A percentile compares a stretch with the other conserved stretches of the same genome.
Conservation (phyloP, 2,329 filamentous ascomycete species). For the Lachnum nothofagi region DNA sequence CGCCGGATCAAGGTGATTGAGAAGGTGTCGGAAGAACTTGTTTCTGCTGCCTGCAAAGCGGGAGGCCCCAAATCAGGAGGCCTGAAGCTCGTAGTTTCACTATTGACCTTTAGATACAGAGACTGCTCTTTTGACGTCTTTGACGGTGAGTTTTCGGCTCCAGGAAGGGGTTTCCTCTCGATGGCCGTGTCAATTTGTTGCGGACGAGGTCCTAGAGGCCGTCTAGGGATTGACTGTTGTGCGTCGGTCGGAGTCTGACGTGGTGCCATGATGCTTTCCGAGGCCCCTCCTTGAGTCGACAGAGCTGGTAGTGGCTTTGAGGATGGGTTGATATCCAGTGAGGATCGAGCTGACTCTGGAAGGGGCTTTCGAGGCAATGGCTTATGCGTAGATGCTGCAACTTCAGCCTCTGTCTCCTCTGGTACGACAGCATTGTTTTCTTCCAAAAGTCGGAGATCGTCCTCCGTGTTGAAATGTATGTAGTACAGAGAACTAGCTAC, state of each 20-base stretch:
- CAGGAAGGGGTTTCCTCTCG: slow-evolving; percentile 17
- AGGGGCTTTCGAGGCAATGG: slow-evolving; percentile 31
- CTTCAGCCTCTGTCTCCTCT: slow-evolving; percentile 6
- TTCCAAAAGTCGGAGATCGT: slow-evolving; percentile 44
- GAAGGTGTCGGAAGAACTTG: slow-evolving; percentile 16
- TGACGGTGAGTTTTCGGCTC: slow-evolving; percentile 14
- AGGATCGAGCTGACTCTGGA: slow-evolving; percentile 24
- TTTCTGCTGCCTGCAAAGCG: not conserved
- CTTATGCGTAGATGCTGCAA: slow-evolving; percentile 12
- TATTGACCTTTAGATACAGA: slow-evolving; percentile 2
- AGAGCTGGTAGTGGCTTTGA: not conserved
- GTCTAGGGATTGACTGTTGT: slow-evolving; percentile 5
- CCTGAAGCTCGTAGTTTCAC: slow-evolving; percentile 2
- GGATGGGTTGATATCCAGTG: slow-evolving; percentile 13
- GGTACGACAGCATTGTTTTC: slow-evolving; percentile 19
- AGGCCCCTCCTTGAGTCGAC: not conserved
- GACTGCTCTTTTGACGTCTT: not conserved
- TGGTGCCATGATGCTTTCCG: not conserved
- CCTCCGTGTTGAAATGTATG: slow-evolving; percentile 68
- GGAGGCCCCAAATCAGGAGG: not conserved
- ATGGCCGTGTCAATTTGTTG: slow-evolving; percentile 10
- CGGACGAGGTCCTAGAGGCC: slow-evolving; percentile 20
- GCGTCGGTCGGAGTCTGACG: slow-evolving; percentile 8
- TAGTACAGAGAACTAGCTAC: slow-evolving; percentile 87
- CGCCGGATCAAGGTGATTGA: slow-evolving; percentile 60